Base-by-base conservation (phyloP, 2,329 filamentous ascomycete genomes). In the Mollisiaceae sp. region DNA sequence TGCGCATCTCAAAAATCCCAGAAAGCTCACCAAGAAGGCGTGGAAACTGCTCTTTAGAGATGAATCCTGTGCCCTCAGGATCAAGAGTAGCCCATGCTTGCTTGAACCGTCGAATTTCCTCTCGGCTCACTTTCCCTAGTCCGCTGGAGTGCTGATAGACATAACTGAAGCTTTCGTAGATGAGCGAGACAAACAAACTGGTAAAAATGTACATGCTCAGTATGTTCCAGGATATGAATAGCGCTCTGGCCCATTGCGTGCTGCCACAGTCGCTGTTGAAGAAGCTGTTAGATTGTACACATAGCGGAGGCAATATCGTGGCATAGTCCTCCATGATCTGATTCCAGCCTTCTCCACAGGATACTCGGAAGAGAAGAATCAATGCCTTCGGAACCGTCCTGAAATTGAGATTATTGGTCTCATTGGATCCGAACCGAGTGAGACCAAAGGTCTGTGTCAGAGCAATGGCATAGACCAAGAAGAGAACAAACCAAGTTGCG, bases 171-270 rank as follows among this genome's bases (percentile, higher is more conserved):
- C 94, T 98, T 81, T 99, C 95, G 80, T 96, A 99, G 72, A 99
- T 99, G 77, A 99, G 88, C 58, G 95, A 99, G 65, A 99, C 94
- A 78, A 99, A 99, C 76, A 99, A 82, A 75, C 94, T 97, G 75
- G 98, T 94, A 75, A 99, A 99, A 74, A 99, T 97, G 80, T 99
- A 99, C 95, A 99, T 99, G 91, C 94, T 98, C 79, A 99, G 86
- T 74, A 99, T 94, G 81, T 99, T 99, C 95, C 95, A 99, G 4
- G 91, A 88, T 65, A 98, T 93, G 81, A 99, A 99, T 11, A 99
- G 83, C 39, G 89, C 87, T 60, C 93, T 86, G 8, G 95, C 93
- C 93, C 95, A 99, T 45, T 88, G 86, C 59, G 89, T 86, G 79
- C 94, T 97, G 65, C 95, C 95, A 75, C 95, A 99, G 79, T 99